Conservation (phyloP, 78 protist genomes). For the Cyanophora paradoxa region DNA sequence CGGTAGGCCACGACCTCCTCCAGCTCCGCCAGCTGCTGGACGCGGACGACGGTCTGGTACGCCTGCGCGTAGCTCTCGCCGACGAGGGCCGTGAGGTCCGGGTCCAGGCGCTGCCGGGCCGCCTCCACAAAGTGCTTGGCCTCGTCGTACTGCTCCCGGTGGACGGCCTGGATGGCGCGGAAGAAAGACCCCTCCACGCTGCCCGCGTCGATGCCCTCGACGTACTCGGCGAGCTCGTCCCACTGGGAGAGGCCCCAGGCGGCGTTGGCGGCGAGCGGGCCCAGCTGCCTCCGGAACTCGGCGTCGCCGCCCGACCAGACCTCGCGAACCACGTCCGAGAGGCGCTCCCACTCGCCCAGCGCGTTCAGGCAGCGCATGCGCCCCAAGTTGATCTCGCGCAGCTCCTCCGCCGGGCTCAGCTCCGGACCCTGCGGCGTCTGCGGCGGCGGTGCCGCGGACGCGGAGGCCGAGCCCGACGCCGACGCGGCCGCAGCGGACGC, state of each 20-base stretch:
- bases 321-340: constrained; percentile 42
- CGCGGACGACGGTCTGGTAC: constrained; percentile 53
- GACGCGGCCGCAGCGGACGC: too few species aligned
- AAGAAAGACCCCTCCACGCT: constrained; percentile 58
- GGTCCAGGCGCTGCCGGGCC: constrained; percentile 67
- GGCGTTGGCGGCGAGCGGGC: constrained; percentile 85
- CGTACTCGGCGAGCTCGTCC: constrained; percentile 58
- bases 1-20: constrained; percentile 74
- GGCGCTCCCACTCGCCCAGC: constrained; percentile 84
- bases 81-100: constrained; percentile 82
- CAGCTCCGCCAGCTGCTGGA: constrained; percentile 72
- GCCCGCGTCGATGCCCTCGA: constrained; percentile 39
- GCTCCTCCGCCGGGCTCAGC: too few species aligned
- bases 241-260: constrained; percentile 76
- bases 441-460: too few species aligned
- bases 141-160: constrained; percentile 25
- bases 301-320: constrained; percentile 37
- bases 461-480: too few species aligned
- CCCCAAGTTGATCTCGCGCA: too few species aligned
- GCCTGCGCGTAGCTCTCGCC: constrained; percentile 80
- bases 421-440: too few species aligned
- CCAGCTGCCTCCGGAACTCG: constrained; percentile 24
- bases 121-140: constrained; percentile 56
- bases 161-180: constrained; percentile 60
- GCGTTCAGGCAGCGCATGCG: constrained; percentile 85